Evolutionary conservation across 805 yeast species (phyloP), one percentile per base, ranked within the genome.

Genomic region (Candida xiaguanensis): DNA sequence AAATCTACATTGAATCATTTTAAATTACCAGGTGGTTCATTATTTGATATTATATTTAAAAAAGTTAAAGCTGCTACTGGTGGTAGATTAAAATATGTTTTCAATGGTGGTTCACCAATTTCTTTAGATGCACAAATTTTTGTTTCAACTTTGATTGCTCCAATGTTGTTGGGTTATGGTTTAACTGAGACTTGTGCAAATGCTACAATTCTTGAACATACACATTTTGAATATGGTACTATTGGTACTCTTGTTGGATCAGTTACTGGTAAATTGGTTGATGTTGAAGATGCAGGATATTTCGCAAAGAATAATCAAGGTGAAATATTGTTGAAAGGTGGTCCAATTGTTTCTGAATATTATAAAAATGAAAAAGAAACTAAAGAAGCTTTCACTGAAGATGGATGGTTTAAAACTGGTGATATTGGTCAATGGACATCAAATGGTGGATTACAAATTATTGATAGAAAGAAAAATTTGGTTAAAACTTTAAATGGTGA

Each of bases 401-500:
- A 85, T 52, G 95, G 90, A 17, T 93, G 97, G 97, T 93, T 93
- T 72, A 75, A 72, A 59, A 93, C 98, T 24, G 99, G 99, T 63
- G 99, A 93, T 63, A 88, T 93, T 63, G 96, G 91, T 58, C 89
- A 87, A 70, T 88, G 96, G 95, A 75, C 90, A 31, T 44, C 78
- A 19, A 74, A 72, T 48, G 98, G 98, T 49, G 82, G 79, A 42
- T 72, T 93, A 56, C 79, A 75, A 58, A 72, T 93, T 45, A 85
- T 93, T 60, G 99, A 93, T 68, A 85, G 99, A 61, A 86, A 80
- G 73, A 93, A 93, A 80, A 93, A 93, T 63, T 74, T 93, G 64
- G 95, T 93, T 52, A 93, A 93, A 75, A 93, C 99, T 14, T 74
- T 78, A 55, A 91, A 93, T 61, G 99, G 99, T 67, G 99, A 93